Conservation (phyloP, 1,139 yeast species). For the Eremothecium gossypii region DNA sequence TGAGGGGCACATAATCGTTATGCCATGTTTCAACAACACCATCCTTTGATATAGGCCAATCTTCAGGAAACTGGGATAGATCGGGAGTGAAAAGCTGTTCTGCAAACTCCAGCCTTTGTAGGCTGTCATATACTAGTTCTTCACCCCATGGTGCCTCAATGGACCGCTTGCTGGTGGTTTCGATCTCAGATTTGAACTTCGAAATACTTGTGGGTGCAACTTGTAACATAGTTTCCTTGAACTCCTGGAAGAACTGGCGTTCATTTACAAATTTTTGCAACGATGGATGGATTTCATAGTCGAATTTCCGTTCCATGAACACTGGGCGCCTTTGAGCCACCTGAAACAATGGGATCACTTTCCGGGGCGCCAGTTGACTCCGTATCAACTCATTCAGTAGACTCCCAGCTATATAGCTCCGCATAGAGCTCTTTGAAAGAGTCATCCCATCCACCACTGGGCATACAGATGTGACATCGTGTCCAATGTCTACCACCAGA, state of each 20-base stretch:
- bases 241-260: conserved; percentile 42
- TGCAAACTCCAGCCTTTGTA: conserved; percentile 59
- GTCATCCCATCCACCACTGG: conserved; percentile 94
- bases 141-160: conserved; percentile 80
- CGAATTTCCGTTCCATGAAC: conserved; percentile 25
- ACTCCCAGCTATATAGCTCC: conserved; percentile 59
- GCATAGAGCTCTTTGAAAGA: conserved; percentile 58
- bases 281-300: conserved; percentile 28
- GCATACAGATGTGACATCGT: conserved; percentile 71
- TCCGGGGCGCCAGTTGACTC: conserved; percentile 21
- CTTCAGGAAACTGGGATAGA: conserved; percentile 33
- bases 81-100: conserved; percentile 67
- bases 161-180: conserved; percentile 33
- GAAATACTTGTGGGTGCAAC: conserved; percentile 26
- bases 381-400: conserved; percentile 33
- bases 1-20: conserved; percentile 63
- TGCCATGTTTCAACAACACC: conserved; percentile 30
- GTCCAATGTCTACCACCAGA: conserved; percentile 87
- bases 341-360: conserved; percentile 27
- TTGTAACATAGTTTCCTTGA: conserved; percentile 53
- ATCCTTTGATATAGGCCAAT: conserved; percentile 26
- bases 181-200: conserved; percentile 18
- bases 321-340: conserved; percentile 25
- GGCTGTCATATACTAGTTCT: conserved; percentile 39
- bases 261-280: conserved; percentile 23